These are phyloP conservation scores for Calonectria fujianensis DNA, from an alignment of 2,329 filamentous ascomycete species.

Conservation along the genomic window DNA sequence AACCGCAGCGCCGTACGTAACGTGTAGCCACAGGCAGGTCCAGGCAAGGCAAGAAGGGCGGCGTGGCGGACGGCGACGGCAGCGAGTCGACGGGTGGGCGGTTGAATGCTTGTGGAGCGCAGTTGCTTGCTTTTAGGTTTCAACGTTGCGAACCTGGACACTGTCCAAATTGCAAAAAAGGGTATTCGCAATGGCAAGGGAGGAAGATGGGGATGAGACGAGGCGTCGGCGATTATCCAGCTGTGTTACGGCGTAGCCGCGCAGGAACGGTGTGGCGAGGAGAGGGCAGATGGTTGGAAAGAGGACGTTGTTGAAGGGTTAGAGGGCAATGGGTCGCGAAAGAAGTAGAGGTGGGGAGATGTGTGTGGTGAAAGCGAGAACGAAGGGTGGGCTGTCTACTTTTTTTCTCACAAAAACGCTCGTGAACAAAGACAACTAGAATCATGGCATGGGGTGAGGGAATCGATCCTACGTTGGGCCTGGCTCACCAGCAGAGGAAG, in stretches of 20 bases:
- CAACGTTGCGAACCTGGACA: constrained; percentile 22
- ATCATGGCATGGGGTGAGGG: constrained; percentile 31
- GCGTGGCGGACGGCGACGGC: constrained; percentile 27
- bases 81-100: constrained; percentile 25
- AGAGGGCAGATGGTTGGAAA: constrained; percentile 4
- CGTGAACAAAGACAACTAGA: constrained; percentile 17
- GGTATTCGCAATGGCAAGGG: constrained; percentile 10
- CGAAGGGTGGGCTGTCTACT: constrained; percentile 17
- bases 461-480: constrained; percentile 38
- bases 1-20: constrained; percentile 31
- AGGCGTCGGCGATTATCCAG: constrained; percentile 9
- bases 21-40: constrained; percentile 22
- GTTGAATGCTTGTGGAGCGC: constrained; percentile 35
- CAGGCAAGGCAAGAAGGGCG: constrained; percentile 26
- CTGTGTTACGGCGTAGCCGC: constrained; percentile 10
- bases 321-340: constrained; percentile 6
- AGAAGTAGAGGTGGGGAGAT: constrained; percentile 24
- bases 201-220: constrained; percentile 5
- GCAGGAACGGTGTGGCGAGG: constrained; percentile 11
- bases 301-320: constrained; percentile 20
- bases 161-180: constrained; percentile 11
- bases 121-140: constrained; percentile 36
- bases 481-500: constrained; percentile 20
- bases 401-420: constrained; percentile 24
- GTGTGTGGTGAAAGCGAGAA: constrained; percentile 20